Evolutionary conservation across 2,329 filamentous ascomycete genomes (phyloP).

Genomic region (Colletotrichum tropicicola): DNA sequence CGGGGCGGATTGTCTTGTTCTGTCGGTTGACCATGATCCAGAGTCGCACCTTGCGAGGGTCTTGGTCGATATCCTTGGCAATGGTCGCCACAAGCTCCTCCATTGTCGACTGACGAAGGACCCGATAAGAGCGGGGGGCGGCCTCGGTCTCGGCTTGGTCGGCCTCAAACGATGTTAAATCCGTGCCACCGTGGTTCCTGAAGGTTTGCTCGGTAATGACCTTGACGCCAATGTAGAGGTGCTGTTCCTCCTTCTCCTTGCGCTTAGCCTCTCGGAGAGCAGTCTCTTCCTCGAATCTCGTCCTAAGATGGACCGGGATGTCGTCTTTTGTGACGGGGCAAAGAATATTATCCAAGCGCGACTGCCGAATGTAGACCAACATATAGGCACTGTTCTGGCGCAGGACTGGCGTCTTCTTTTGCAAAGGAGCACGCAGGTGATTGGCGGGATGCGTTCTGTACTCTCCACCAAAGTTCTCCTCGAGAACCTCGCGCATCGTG

Average conservation of each 20-base stretch:
- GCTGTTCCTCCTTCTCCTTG: slow-evolving; percentile 93
- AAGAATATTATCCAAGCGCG: slow-evolving; percentile 83
- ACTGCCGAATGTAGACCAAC: slow-evolving; percentile 96
- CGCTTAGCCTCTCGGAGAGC: slow-evolving; percentile 77
- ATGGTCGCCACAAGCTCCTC: slow-evolving; percentile 77
- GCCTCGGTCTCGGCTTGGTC: slow-evolving; percentile 69
- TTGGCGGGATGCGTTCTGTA: slow-evolving; percentile 66
- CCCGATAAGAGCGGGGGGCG: slow-evolving; percentile 75
- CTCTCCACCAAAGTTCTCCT: slow-evolving; percentile 96
- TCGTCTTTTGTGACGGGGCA: slow-evolving; percentile 79
- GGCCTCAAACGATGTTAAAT: slow-evolving; percentile 77
- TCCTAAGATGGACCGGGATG: slow-evolving; percentile 80
- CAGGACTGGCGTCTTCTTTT: slow-evolving; percentile 67
- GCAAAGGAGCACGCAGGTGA: slow-evolving; percentile 50
- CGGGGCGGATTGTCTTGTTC: slow-evolving; percentile 94
- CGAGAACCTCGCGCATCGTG: slow-evolving; percentile 88
- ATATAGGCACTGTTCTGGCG: slow-evolving; percentile 92
- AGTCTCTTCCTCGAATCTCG: slow-evolving; percentile 80
- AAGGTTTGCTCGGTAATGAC: slow-evolving; percentile 87
- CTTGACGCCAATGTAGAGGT: slow-evolving; percentile 87
- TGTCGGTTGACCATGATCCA: slow-evolving; percentile 99
- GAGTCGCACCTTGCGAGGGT: slow-evolving; percentile 77
- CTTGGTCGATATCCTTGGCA: slow-evolving; percentile 73
- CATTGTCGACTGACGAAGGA: slow-evolving; percentile 80
- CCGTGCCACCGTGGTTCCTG: slow-evolving; percentile 81